These are phyloP conservation scores for Deakozyma indianensis DNA, from an alignment of 805 yeast species.

Conservation along the genomic window DNA sequence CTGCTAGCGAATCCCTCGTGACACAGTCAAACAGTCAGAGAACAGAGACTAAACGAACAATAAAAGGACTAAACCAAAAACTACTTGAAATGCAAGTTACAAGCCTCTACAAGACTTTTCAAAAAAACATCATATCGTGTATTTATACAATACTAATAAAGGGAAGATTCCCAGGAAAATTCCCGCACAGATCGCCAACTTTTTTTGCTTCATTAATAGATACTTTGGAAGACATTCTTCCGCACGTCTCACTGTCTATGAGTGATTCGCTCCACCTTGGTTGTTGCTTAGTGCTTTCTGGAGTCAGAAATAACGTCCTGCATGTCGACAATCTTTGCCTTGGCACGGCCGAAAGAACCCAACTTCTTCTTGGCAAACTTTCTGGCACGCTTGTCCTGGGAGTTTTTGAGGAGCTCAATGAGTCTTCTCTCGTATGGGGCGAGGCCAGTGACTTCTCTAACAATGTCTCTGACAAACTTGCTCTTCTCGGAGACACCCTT, in stretches of 20 bases:
- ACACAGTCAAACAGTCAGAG: no score
- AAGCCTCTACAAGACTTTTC: no score
- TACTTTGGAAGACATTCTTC: neutral
- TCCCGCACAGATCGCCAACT: neutral
- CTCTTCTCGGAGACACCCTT: conserved; percentile 98
- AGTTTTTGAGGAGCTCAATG: conserved; percentile 98
- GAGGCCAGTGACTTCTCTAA: conserved; percentile 95
- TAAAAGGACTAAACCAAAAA: no score
- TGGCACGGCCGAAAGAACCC: conserved; percentile 99
- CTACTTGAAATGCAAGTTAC: no score
- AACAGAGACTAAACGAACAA: no score
- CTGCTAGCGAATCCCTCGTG: no score
- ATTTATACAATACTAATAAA: neutral
- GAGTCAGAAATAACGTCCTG: conserved; percentile 90
- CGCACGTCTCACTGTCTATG: no score
- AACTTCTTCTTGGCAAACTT: conserved; percentile 98
- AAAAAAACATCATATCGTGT: no score
- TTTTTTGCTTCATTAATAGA: conserved; percentile 1
- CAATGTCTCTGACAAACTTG: conserved; percentile 84
- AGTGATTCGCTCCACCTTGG: no score
- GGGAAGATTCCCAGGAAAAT: neutral
- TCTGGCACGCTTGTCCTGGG: conserved; percentile 99
- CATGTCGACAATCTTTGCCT: conserved; percentile 99
- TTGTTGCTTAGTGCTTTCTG: conserved; percentile 32
- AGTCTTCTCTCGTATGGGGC: conserved; percentile 99